Percentiles rank a stretch among this genome's conserved stretches.
Evolutionary conservation across 2,329 filamentous ascomycete species (phyloP).

Genomic region (Aspergillus felis): DNA sequence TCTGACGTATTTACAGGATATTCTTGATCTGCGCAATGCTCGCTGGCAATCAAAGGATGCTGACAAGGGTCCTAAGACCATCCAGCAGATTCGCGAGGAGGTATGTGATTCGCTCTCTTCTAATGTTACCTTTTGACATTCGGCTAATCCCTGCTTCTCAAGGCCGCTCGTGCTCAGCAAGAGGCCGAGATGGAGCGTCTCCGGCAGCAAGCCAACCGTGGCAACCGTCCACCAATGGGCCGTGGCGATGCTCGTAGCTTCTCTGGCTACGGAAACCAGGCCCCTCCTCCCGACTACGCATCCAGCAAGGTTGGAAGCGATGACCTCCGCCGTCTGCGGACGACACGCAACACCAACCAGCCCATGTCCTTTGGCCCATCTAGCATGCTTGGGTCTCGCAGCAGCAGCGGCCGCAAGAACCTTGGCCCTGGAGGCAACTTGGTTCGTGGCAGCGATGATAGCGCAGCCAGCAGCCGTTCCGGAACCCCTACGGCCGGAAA

Average conservation of each 20-base stretch:
- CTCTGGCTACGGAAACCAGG: conserved; percentile 64
- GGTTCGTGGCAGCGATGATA: conserved; percentile 74
- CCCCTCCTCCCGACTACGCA: conserved; percentile 65
- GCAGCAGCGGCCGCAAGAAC: conserved; percentile 73
- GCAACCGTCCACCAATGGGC: conserved; percentile 67
- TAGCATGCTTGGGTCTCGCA: conserved; percentile 83
- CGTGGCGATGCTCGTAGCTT: conserved; percentile 86
- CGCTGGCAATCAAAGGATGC: conserved; percentile 83
- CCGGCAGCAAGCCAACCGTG: conserved; percentile 51
- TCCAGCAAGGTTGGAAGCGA: conserved; percentile 86
- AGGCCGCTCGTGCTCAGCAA: conserved; percentile 71
- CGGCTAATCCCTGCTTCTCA: conserved; percentile 5
- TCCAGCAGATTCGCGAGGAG: conserved; percentile 83
- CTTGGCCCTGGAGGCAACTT: conserved; percentile 72
- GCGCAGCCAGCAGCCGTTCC: conserved; percentile 80
- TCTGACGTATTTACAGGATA: conserved; percentile 51
- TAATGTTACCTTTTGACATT: conserved; percentile 7
- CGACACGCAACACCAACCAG: conserved; percentile 60
- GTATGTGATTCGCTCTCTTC: conserved; percentile 41
- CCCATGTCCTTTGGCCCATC: conserved; percentile 71
- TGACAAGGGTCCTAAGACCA: conserved; percentile 95
- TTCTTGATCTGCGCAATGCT: conserved; percentile 73
- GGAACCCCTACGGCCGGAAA: conserved; percentile 73
- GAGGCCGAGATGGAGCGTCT: conserved; percentile 67
- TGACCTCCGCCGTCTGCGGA: conserved; percentile 74